Base-by-base conservation (phyloP, 2,329 filamentous ascomycete species). In the Knoxdaviesia capensis region DNA sequence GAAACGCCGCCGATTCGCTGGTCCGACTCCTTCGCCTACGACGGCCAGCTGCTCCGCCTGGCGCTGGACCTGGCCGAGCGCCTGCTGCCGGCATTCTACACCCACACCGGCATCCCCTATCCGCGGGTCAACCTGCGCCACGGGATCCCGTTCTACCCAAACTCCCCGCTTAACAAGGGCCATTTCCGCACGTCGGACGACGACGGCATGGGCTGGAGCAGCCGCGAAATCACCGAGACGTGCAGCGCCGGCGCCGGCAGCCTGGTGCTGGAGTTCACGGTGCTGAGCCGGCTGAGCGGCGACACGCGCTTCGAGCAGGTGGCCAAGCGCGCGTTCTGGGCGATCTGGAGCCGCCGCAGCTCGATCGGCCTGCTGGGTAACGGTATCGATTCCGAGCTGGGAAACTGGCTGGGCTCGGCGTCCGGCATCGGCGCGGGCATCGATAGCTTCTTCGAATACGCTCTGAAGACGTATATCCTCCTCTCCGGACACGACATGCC, bases 381-480 rank as follows among this genome's bases (percentile, higher is more conserved):
- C 44, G 88, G 87, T 3, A 86, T 98, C 46, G 88, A 94, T 60
- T 84, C 86, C 1, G 88, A 96, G 54, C 80, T 76, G 31, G 90
- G 88, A 0, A 69, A 80, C 49, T 98, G 90, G 90, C 78, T 90
- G 33, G 80, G 80, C 6, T 71, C 82, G 2, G 87, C 84, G 56
- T 79, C 88, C n/a, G 88, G 90, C 31, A 93, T 98, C 50, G 90
- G 90, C 40, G 90, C 90, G 6, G 90, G 90, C 35, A 85, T 94
- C 53, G 90, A 98, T 61, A 94, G 87, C 60, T 98, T 98, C 62
- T 96, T 94, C 53, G 90, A 98, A 60, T 98, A 98, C 59, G 87
- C 90, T 4, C 70, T 96, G 52, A 98, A 98, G 60, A 86, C 86
- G 11, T 78, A 94, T 54, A 82, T 98, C 45, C 61, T 98, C 29